Conservation (phyloP, 805 yeast species). For the Metschnikowia picachoensis region DNA sequence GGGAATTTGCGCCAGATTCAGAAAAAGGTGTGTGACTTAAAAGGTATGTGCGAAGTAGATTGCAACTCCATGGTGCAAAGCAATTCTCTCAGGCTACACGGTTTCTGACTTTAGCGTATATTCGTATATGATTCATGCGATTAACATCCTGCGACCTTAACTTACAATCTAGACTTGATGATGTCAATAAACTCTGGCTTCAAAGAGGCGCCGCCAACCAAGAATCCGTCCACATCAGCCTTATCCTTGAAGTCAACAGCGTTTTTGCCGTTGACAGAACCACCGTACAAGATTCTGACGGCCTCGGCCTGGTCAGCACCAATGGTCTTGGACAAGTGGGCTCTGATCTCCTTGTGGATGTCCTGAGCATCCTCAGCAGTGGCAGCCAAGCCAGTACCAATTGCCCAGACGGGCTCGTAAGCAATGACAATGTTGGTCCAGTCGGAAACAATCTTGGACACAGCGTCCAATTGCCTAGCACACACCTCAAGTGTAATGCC, state of each 20-base stretch:
- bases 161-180: conserved; percentile 81
- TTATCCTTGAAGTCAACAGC: conserved; percentile 87
- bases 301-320: conserved; percentile 73
- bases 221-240: conserved; percentile 95
- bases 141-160: neutral
- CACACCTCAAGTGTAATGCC: conserved; percentile 82
- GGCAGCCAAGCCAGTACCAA: conserved; percentile 98
- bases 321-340: conserved; percentile 69
- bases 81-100: conserved; percentile 5
- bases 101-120: neutral
- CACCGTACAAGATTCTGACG: conserved; percentile 95
- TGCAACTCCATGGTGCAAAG: neutral
- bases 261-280: conserved; percentile 95
- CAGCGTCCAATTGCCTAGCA: conserved; percentile 88
- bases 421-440: conserved; percentile 94
- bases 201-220: conserved; percentile 98
- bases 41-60: conserved; percentile 1
- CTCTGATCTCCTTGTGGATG: conserved; percentile 86
- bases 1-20: conserved; percentile 7
- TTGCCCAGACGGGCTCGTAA: conserved; percentile 99
- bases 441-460: conserved; percentile 72
- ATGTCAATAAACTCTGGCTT: conserved; percentile 97
- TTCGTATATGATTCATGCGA: conserved; percentile 2
- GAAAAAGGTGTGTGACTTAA: neutral
- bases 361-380: conserved; percentile 98